Evolutionary conservation across 495 filamentous ascomycete genomes (phyloP), one percentile per base, ranked within the genome.

Genomic region (Lepraria neglecta): DNA sequence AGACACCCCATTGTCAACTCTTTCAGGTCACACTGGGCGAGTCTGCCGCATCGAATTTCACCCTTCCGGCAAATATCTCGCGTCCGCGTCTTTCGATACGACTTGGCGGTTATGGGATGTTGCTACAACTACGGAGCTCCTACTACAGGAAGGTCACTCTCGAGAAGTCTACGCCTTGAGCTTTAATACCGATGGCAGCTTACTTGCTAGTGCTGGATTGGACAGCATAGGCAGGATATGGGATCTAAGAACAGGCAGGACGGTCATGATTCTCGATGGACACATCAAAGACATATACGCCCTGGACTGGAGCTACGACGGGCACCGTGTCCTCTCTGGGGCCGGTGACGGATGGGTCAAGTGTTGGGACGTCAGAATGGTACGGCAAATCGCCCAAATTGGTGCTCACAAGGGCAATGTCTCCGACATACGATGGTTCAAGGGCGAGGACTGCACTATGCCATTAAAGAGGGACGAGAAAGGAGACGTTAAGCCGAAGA

Each of bases 71-170:
- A 79, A 81, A 59, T 97, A 92, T 68, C 81, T 97, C 27, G 94
- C 94, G 2, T 96, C 91, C 0, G 94, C 94, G 1, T 96, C 91
- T 2, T 92, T 90, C 67, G 94, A 99, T 70, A 97, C 92, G 4
- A 96, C 92, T 0, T 99, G 94, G 94, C 84, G 94, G 28, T 74
- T 99, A 59, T 99, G 95, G 95, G 95, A 99, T 69, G 81, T 97
- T 0, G 83, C 89, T 58, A 92, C 86, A 2, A 87, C 82, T 0
- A 86, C 86, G 3, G 92, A 97, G 66, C 76, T 98, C 4, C 78
- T 92, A 0, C 75, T 96, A 4, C 95, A 97, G 75, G 94, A 99
- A 76, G 94, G 95, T 4, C 94, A 99, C 71, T 91, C 88, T 7
- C 82, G 89, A 40, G 95, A 95, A 56, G 92, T 96, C 14, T 97